Conservation (phyloP, 2,329 filamentous ascomycete genomes). For the Penicillium capsulatum region DNA sequence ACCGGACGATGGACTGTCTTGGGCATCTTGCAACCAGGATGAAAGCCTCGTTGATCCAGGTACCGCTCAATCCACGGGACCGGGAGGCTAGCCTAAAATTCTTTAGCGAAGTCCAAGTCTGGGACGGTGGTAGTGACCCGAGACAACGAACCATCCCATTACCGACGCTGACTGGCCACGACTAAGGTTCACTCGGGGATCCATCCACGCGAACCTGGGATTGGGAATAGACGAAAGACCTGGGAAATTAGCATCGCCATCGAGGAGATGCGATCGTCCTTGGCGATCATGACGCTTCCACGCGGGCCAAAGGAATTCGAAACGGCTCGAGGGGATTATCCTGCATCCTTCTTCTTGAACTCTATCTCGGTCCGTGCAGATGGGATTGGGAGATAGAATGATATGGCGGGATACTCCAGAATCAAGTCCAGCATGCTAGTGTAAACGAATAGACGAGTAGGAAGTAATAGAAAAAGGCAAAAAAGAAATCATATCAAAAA, state of each 20-base stretch:
- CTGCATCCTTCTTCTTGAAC: conserved; percentile 4
- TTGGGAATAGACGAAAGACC: too few species aligned
- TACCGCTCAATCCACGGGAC: background rate
- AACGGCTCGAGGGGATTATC: conserved; percentile 11
- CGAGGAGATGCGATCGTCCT: conserved; percentile 20
- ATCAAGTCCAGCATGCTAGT: too few species aligned
- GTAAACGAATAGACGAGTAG: too few species aligned
- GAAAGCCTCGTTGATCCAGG: background rate
- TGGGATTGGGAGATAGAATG: too few species aligned
- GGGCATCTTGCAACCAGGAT: too few species aligned
- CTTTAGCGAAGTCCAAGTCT: conserved; percentile 5
- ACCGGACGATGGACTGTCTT: too few species aligned
- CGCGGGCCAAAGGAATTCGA: conserved; percentile 12
- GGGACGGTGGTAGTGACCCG: conserved; percentile 5
- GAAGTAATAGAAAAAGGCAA: too few species aligned
- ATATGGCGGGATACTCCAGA: too few species aligned
- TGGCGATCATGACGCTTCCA: conserved; percentile 19
- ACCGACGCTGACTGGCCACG: conserved; percentile 2
- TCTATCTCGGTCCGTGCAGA: conserved; percentile 1
- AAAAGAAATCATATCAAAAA: conserved; percentile 2
- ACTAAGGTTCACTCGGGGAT: conserved; percentile 3
- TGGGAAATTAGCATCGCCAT: too few species aligned
- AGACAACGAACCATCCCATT: conserved; percentile 1
- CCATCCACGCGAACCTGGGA: too few species aligned
- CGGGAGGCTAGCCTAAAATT: background rate